phyloP scores from a whole-genome alignment of 225 moss, liverwort and hornwort genomes.

The Marchantia paleacea region DNA sequence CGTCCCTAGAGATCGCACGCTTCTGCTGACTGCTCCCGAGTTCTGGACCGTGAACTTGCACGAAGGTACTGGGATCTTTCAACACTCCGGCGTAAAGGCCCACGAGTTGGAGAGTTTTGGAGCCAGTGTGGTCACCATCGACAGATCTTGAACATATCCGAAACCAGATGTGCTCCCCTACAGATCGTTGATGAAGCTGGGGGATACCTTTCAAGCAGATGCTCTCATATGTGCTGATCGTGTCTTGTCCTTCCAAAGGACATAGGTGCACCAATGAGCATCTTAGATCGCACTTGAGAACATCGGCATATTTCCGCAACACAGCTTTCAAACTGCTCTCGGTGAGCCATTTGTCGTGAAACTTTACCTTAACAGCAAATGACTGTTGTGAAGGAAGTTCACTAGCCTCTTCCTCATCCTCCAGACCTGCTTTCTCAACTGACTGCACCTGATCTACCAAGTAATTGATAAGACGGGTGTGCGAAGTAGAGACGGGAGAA shows the following conservation, averaged over 20 bases:
- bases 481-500: neutral
- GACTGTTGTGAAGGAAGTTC: neutral
- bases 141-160: slow-evolving; percentile 16
- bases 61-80: slow-evolving; percentile 30
- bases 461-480: neutral
- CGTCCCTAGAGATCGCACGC: neutral
- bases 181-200: neutral
- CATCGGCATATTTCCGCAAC: slow-evolving; percentile 13
- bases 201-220: slow-evolving; percentile 23
- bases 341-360: neutral
- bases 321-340: neutral
- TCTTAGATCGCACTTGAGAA: slow-evolving; percentile 24
- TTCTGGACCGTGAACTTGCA: slow-evolving; percentile 21
- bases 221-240: slow-evolving; percentile 6
- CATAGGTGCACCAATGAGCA: slow-evolving; percentile 30
- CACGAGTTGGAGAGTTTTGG: slow-evolving; percentile 9
- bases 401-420: neutral
- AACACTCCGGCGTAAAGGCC: slow-evolving; percentile 21
- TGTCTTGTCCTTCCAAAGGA: slow-evolving; percentile 18
- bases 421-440: neutral
- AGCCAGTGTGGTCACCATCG: neutral
- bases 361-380: slow-evolving; percentile 2
- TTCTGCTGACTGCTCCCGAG: neutral
- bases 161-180: slow-evolving; percentile 28
- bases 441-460: neutral